Evolutionary conservation across 2,329 filamentous ascomycete species (phyloP).

Genomic region (Cercospora sesami): DNA sequence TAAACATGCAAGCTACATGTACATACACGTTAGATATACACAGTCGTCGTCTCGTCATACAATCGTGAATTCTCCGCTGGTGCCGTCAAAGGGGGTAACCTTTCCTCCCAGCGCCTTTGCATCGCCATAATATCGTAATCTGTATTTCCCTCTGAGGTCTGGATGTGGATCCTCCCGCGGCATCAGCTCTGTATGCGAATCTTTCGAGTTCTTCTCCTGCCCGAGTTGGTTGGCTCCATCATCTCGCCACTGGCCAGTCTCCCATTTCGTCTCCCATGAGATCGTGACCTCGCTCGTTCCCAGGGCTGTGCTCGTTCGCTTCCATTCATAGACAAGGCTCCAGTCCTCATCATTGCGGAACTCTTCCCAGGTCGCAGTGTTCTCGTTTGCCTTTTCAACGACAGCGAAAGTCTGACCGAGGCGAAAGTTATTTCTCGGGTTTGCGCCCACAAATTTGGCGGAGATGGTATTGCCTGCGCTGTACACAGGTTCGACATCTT

Average conservation of each 20-base stretch:
- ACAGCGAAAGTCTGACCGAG: constrained; percentile 76
- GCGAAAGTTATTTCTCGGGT: constrained; percentile 83
- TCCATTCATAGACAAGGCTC: constrained; percentile 80
- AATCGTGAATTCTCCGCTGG: constrained; percentile 57
- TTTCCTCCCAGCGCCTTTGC: constrained; percentile 64
- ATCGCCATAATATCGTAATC: constrained; percentile 82
- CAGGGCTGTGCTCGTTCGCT: constrained; percentile 65
- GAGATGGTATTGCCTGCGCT: constrained; percentile 61
- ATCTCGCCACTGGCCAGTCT: constrained; percentile 40
- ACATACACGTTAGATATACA: background rate
- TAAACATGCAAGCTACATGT: background rate
- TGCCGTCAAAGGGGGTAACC: constrained; percentile 69
- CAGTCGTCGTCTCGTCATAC: constrained; percentile 21
- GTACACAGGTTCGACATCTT: constrained; percentile 53
- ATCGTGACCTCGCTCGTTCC: constrained; percentile 77
- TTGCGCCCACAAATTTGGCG: constrained; percentile 78
- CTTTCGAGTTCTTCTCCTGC: constrained; percentile 26
- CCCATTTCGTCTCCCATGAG: constrained; percentile 71
- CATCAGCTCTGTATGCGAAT: constrained; percentile 35
- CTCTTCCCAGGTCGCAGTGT: constrained; percentile 58
- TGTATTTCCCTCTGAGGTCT: constrained; percentile 62
- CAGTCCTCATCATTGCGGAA: constrained; percentile 78
- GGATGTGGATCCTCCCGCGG: constrained; percentile 36
- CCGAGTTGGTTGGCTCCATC: background rate
- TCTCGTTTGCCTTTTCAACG: constrained; percentile 62